Base-by-base conservation (phyloP, 495 filamentous ascomycete species). In the Daldinia childiae region DNA sequence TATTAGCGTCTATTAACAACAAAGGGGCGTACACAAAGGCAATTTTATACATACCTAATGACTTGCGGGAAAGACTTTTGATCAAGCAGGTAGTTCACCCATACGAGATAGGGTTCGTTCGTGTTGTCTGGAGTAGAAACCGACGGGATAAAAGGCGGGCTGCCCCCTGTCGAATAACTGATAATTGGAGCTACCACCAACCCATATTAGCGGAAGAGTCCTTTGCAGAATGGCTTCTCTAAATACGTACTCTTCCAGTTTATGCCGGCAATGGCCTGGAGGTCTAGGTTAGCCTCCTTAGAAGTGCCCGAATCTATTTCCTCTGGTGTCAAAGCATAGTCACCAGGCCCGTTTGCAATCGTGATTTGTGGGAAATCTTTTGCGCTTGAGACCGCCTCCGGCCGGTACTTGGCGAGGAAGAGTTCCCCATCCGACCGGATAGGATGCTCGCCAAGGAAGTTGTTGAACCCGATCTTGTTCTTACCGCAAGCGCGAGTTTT, bases 31-130 rank as follows among this genome's bases (percentile, higher is more conserved):
- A 11, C 9, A 48, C 11, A 24, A 41, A 41, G 39, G 9, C 5
- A 17, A 41, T 36, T 56, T 5, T 19, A 4, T 12, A 57, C 69
- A 43, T 68, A 72, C 69, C 69, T 90, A 65, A 97, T 87, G 12
- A 91, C 88, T 65, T 91, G 88, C 1, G 93, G 93, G 9, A 97
- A 83, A 27, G 73, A 74, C 7, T 88, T 81, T 11, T 72, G 75
- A 5, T 62, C 63, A 15, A 83, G 71, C 26, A 85, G 71, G 68
- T 88, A 88, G 26, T 89, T 84, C 34, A 93, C 85, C 76, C 90
- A 93, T 1, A 90, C 87, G 3, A 94, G 83, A 75, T 93, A 96
- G 0, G 93, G 92, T 81, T 95, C 92, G 76, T 94, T 93, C 64
- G 81, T 82, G 72, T 91, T 85, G 62, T 85, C 66, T 48, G 81